Conservation (phyloP, 768 basidiomycete species). For the Leccinum pellstonianum region DNA sequence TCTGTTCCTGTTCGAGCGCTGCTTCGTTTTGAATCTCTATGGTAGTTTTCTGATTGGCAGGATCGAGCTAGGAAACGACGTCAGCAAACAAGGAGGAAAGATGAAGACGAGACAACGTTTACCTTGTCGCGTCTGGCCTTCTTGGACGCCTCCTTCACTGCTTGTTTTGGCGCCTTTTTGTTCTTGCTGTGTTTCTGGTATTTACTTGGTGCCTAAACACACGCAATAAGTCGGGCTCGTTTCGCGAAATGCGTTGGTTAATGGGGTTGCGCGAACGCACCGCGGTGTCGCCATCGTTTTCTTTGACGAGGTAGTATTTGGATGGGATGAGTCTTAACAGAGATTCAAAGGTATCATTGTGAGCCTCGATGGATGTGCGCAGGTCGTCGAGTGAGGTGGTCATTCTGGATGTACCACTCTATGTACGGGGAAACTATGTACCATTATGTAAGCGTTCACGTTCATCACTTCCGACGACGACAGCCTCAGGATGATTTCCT, state of each 20-base stretch:
- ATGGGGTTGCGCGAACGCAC: slow-evolving; percentile 9
- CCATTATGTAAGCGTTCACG: too few species aligned
- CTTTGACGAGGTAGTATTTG: background rate
- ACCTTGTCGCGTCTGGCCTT: slow-evolving; percentile 90
- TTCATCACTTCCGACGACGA: too few species aligned
- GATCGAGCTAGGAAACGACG: slow-evolving; percentile 61
- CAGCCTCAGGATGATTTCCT: too few species aligned
- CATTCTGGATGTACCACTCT: background rate
- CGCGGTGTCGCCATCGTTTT: slow-evolving; percentile 5
- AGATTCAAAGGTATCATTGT: background rate
- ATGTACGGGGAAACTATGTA: too few species aligned
- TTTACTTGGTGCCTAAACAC: slow-evolving; percentile 47
- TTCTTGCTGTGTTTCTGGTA: slow-evolving; percentile 90
- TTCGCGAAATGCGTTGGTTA: background rate
- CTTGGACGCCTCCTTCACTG: slow-evolving; percentile 83
- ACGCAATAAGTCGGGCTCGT: background rate
- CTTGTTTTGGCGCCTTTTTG: slow-evolving; percentile 78
- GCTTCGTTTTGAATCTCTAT: slow-evolving; percentile 68
- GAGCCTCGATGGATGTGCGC: background rate
- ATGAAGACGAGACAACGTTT: background rate
- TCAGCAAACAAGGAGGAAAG: too few species aligned
- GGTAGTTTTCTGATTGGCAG: slow-evolving; percentile 79
- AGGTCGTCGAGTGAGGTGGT: background rate
- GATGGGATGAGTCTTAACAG: background rate
- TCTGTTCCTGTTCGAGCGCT: slow-evolving; percentile 15